Evolutionary conservation across 2,329 filamentous ascomycete genomes (phyloP), one percentile per base, ranked within the genome.

Genomic region (Sarocladiaceae sp.): DNA sequence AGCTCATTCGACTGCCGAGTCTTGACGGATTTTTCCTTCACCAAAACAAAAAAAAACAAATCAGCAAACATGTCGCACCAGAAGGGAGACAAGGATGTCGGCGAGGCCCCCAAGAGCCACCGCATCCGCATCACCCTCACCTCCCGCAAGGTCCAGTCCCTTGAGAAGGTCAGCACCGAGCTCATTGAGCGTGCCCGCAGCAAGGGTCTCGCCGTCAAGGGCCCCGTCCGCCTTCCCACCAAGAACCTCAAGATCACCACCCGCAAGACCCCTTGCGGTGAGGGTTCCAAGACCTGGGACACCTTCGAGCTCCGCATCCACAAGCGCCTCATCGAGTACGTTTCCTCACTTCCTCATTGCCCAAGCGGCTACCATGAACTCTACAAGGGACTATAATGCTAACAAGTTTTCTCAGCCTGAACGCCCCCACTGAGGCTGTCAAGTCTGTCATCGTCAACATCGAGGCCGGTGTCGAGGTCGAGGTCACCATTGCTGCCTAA

Each of bases 261-360:
- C 79, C 86, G 93, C 67, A 98, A 98, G 86, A 97, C 93, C 56
- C 93, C 93, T 70, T 93, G 87, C 76, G 93, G 93, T 86, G 93
- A 98, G 83, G 93, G 93, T 76, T 94, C 86, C 73, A 98, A 98
- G 88, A 98, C 93, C 67, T 98, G 93, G 93, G 93, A 97, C 71
- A 83, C 80, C 72, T 98, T 79, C 73, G 91, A 98, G 85, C 94
- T 98, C 89, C 85, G 91, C 76, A 95, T 96, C 70, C 89, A 96
- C 83, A 96, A 96, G 85, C 86, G 90, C 61, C 80, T 96, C 66
- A 96, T 96, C 67, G 90, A 95, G 82, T 87, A 68, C 62, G 82
- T 78, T 34, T 45, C 35, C 15, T 9, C 10, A 15, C n/a, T 26
- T 26, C 15, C 15, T 9, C 11, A 12, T 16, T 29, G 11, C 15